Evolutionary conservation across 495 filamentous ascomycete species (phyloP), one percentile per base, ranked within the genome.

Genomic region (Penicillium samsonianum): DNA sequence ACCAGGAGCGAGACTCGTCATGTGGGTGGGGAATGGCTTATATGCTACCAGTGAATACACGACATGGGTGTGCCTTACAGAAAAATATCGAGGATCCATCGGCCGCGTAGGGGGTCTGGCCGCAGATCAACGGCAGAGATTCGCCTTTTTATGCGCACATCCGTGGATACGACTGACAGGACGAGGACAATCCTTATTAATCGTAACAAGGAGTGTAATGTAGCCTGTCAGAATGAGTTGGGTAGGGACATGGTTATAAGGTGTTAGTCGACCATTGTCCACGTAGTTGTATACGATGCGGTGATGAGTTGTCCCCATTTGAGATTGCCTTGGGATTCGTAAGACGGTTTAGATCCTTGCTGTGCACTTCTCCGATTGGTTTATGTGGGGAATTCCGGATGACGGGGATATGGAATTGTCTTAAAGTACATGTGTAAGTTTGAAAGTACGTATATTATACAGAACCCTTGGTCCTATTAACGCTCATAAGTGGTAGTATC

Each of bases 291-390:
- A 43, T 16, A 25, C 38, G 23, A 26, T 16, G 22, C 48, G 28
- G 40, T 35, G 47, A 40, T 47, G 55, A 58, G n/a, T 30, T 50
- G 38, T 55, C 43, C n/a, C 16, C 23, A 16, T 45, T 52, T 59
- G 20, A 53, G 53, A 55, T 48, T 55, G 42, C 37, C 50, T 19
- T 31, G 49, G 28, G 20, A 43, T 45, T 37, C 63, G 63, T 65
- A 62, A 65, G 60, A 59, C 52, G 52, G 54, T 35, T 35, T 52
- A 43, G 44, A 52, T 43, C 43, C 53, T 45, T 26, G 33, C 55
- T 43, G 44, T 19, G 45, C 41, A 25, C 19, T 53, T 42, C 55
- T 46, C 53, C 60, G 59, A 63, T 65, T 65, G 62, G 59, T 38
- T 26, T 55, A 48, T 57, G 60, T 62, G 59, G 63, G 57, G 59